Evolutionary conservation across 148 eudicot species (phyloP), one percentile per base, ranked within the genome.

Genomic region (Rhododendron ferrugineum): DNA sequence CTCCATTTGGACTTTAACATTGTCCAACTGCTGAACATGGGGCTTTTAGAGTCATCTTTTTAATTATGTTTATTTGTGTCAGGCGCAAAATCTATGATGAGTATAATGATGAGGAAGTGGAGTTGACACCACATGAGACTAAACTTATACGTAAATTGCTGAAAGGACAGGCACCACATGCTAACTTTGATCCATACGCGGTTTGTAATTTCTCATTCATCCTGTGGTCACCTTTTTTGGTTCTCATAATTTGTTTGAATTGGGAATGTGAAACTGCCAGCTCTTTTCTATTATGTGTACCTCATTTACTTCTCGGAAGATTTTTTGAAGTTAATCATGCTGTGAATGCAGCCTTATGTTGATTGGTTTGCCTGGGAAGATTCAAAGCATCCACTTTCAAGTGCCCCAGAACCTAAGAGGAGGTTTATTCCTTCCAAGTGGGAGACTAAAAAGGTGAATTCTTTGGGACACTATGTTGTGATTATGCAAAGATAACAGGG

Each of bases 341-440:
- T 81, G 76, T 86, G 30, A 78, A 5, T 92, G 94, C 98, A 97
- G 99, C 90, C 92, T 81, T 95, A 91, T 91, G 92, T 94, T 74
- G 99, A 97, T 90, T 97, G 96, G 98, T 94, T 94, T 88, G 83
- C 87, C 11, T 92, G 90, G 91, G 94, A 94, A 78, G 94, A 89
- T 87, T 88, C 94, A 78, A 91, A 86, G 66, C 98, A 97, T 86
- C 98, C 99, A 26, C 83, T 97, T 76, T 92, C 96, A 13, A 92
- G 88, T 92, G 98, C 96, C 75, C 99, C 98, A 54, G 98, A 95
- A 79, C 98, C 99, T 73, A 97, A 97, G 90, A 91, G 98, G 72
- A 93, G 98, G 83, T 97, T 95, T 84, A 91, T 94, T 88, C 96
- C 93, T 83, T 97, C 99, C 28, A 95, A 94, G 88, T 95, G 93